Conservation (phyloP, 2,329 filamentous ascomycete species). For the Calycina herbarum region DNA sequence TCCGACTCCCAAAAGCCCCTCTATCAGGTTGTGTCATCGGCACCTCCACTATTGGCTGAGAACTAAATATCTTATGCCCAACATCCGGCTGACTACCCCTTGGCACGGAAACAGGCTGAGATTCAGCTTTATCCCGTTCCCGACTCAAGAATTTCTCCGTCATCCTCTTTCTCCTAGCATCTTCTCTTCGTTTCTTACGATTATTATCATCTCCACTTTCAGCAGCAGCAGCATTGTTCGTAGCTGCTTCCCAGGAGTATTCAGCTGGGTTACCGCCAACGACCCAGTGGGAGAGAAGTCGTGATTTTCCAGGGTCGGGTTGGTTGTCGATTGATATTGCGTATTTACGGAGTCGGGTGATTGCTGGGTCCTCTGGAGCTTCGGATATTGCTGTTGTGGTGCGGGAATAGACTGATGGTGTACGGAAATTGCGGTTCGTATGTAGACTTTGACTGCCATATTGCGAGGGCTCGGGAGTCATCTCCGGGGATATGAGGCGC, state of each 20-base stretch:
- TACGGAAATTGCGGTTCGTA: conserved; percentile 23
- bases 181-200: conserved; percentile 28
- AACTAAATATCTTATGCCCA: conserved; percentile 27
- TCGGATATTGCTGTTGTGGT: conserved; percentile 25
- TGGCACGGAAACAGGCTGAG: conserved; percentile 43
- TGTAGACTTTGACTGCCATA: conserved; percentile 21
- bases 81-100: conserved; percentile 34
- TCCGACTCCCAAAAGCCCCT: conserved; percentile 49
- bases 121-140: conserved; percentile 35
- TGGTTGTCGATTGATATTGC: conserved; percentile 35
- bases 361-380: conserved; percentile 34
- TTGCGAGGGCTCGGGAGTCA: conserved; percentile 12
- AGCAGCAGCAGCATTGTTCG: conserved; percentile 17
- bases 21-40: conserved; percentile 48
- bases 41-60: conserved; percentile 33
- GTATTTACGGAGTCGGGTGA: conserved; percentile 40
- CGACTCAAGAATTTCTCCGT: conserved; percentile 36
- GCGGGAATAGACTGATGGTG: conserved; percentile 34
- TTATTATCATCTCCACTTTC: conserved; percentile 27
- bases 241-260: conserved; percentile 36
- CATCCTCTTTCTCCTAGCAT: conserved; percentile 31
- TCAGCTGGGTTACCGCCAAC: conserved; percentile 38
- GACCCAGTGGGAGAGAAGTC: conserved; percentile 40
- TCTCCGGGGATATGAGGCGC: conserved; percentile 25
- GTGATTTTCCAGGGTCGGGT: conserved; percentile 31